A percentile compares a stretch with the other conserved stretches of the same genome.
phyloP scores from a whole-genome alignment of 345 rosid genomes.

The Aurinia saxatilis region DNA sequence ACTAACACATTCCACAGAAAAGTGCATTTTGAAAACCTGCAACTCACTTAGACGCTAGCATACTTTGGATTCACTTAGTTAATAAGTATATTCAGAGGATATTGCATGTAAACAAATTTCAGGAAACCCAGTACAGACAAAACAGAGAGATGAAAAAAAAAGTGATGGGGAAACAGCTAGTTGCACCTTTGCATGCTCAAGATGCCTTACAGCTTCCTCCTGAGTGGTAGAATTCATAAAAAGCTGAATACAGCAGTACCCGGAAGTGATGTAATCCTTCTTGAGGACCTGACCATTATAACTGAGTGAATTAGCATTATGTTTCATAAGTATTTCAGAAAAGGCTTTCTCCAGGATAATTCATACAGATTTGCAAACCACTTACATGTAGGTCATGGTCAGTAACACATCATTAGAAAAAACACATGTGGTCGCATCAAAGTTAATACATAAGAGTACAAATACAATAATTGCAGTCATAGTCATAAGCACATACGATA shows the following conservation, averaged over 20 bases:
- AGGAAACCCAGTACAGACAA: background rate
- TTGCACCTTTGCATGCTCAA: slow-evolving; percentile 81
- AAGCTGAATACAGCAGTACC: slow-evolving; percentile 87
- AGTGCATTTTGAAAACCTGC: background rate
- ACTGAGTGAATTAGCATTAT: background rate
- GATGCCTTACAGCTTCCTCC: slow-evolving; percentile 89
- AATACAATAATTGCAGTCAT: background rate
- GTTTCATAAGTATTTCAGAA: slow-evolving; percentile 4
- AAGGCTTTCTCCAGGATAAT: background rate
- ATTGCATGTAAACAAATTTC: background rate
- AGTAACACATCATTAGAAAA: background rate
- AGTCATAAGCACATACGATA: background rate
- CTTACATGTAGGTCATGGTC: background rate
- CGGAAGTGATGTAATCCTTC: slow-evolving; percentile 93
- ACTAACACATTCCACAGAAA: background rate
- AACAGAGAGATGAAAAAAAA: slow-evolving; percentile 14
- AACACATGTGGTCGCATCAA: background rate
- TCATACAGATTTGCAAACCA: slow-evolving; percentile 5
- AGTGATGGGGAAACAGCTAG: slow-evolving; percentile 1
- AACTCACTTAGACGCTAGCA: background rate
- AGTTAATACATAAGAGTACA: background rate
- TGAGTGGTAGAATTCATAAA: slow-evolving; percentile 83
- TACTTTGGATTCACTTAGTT: background rate
- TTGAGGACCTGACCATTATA: slow-evolving; percentile 64
- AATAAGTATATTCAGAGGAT: background rate